These are phyloP conservation scores for Monosporozyma yasuniensis DNA, from an alignment of 805 yeast species.

Conservation along the genomic window DNA sequence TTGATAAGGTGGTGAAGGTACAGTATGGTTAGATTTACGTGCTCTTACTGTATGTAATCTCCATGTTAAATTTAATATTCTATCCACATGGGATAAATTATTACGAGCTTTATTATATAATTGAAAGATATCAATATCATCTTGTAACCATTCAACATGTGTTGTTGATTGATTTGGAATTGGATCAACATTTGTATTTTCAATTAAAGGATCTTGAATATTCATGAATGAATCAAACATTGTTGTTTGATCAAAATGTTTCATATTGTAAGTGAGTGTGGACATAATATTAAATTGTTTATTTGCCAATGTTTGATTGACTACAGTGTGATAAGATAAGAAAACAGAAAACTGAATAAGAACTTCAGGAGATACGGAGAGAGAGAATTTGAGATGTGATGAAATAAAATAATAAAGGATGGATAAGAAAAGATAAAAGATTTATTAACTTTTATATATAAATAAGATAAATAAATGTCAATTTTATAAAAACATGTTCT, in stretches of 20 bases:
- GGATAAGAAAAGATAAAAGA: background rate
- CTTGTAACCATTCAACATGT: background rate
- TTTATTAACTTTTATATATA: too few relatives aligned
- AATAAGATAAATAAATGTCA: too few relatives aligned
- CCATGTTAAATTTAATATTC: constrained; percentile 86
- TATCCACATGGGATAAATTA: constrained; percentile 58
- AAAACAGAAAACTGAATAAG: background rate
- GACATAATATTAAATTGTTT: background rate
- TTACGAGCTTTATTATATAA: constrained; percentile 73
- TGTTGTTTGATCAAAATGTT: background rate
- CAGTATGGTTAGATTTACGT: too few relatives aligned
- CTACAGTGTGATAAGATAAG: background rate
- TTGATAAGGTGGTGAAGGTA: background rate
- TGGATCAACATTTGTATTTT: background rate
- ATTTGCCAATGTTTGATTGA: background rate
- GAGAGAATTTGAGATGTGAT: too few relatives aligned
- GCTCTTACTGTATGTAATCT: constrained; percentile 28
- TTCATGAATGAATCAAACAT: background rate
- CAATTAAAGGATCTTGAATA: background rate
- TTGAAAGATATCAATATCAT: constrained; percentile 46
- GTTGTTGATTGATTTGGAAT: background rate
- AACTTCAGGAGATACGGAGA: background rate
- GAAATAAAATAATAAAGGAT: too few relatives aligned
- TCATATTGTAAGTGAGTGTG: background rate
- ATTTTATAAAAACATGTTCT: too few relatives aligned